phyloP scores from a whole-genome alignment of 2,329 filamentous ascomycete genomes.

The Exophiala sp. region DNA sequence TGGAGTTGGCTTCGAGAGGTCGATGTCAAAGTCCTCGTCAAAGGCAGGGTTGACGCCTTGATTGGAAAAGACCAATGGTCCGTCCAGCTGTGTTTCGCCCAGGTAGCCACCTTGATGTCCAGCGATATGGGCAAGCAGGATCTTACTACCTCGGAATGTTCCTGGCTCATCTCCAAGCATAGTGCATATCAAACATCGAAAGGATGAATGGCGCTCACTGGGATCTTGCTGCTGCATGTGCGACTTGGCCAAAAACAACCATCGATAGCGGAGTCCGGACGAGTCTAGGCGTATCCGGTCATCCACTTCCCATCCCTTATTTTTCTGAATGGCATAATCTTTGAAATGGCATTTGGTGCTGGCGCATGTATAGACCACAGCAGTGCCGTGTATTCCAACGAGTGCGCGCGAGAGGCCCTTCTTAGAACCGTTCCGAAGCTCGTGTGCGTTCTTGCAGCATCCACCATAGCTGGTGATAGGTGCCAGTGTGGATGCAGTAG shows the following conservation, averaged over 20 bases:
- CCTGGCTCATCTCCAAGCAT: slow-evolving; percentile 9
- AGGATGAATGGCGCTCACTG: not conserved
- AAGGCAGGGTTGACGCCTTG: not conserved
- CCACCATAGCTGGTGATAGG: slow-evolving; percentile 12
- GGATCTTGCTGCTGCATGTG: slow-evolving; percentile 33
- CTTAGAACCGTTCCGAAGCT: slow-evolving; percentile 11
- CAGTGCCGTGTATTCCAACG: not conserved
- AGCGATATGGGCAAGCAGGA: slow-evolving; percentile 7
- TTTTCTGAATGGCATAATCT: not conserved
- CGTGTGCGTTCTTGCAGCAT: slow-evolving; percentile 15
- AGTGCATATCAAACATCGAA: slow-evolving; percentile 10
- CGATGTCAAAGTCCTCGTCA: slow-evolving; percentile 8
- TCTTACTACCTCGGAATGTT: not conserved
- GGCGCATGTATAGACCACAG: slow-evolving; percentile 4
- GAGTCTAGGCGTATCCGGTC: not conserved
- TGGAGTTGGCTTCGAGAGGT: not conserved
- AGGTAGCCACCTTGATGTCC: slow-evolving; percentile 11
- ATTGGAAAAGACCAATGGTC: slow-evolving; percentile 12
- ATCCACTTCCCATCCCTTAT: slow-evolving; percentile 6
- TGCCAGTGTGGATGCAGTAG: slow-evolving; percentile 7
- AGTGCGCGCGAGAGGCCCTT: slow-evolving; percentile 7
- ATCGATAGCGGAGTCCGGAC: slow-evolving; percentile 41
- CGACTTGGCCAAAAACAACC: slow-evolving; percentile 46
- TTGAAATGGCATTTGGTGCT: slow-evolving; percentile 14
- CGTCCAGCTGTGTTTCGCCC: slow-evolving; percentile 3